These are phyloP conservation scores for Periconia sp. DNA, from an alignment of 2,329 filamentous ascomycete species.

Conservation along the genomic window DNA sequence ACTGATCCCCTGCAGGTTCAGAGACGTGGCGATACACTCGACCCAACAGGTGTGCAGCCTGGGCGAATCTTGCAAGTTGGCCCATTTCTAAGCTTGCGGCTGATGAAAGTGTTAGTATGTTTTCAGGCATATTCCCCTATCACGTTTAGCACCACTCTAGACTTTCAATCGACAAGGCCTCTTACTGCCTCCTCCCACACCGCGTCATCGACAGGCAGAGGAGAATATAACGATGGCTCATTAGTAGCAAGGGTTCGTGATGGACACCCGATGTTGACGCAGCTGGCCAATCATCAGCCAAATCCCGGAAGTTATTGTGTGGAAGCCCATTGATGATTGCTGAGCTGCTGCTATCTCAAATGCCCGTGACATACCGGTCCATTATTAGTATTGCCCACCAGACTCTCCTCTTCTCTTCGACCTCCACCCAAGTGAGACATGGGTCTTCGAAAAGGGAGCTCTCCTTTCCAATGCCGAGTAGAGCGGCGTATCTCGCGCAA, in stretches of 20 bases:
- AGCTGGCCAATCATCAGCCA: constrained; percentile 6
- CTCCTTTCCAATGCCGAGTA: constrained; percentile 10
- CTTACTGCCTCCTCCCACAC: constrained; percentile 1
- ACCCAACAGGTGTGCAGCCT: too few species aligned
- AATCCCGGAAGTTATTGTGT: too few species aligned
- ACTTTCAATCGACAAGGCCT: too few species aligned
- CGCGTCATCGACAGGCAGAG: constrained; percentile 12
- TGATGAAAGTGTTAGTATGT: too few species aligned
- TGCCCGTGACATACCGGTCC: constrained; percentile 9
- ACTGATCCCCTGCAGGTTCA: too few species aligned
- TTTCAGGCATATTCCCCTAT: too few species aligned
- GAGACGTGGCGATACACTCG: too few species aligned
- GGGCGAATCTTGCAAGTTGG: too few species aligned
- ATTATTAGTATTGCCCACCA: constrained; percentile 33
- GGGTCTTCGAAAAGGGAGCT: too few species aligned
- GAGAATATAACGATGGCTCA: constrained; percentile 9
- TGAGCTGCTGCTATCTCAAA: background rate
- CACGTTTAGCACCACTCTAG: too few species aligned
- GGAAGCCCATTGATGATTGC: too few species aligned
- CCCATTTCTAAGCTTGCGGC: too few species aligned
- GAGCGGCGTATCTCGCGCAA: constrained; percentile 24
- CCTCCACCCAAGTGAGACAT: constrained; percentile 15
- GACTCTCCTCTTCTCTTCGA: constrained; percentile 24
- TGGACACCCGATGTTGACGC: constrained; percentile 8
- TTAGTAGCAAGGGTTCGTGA: constrained; percentile 4